Evolutionary conservation across 768 basidiomycete genomes (phyloP), one percentile per base, ranked within the genome.

Genomic region (Rhodotorula taiwanensis): DNA sequence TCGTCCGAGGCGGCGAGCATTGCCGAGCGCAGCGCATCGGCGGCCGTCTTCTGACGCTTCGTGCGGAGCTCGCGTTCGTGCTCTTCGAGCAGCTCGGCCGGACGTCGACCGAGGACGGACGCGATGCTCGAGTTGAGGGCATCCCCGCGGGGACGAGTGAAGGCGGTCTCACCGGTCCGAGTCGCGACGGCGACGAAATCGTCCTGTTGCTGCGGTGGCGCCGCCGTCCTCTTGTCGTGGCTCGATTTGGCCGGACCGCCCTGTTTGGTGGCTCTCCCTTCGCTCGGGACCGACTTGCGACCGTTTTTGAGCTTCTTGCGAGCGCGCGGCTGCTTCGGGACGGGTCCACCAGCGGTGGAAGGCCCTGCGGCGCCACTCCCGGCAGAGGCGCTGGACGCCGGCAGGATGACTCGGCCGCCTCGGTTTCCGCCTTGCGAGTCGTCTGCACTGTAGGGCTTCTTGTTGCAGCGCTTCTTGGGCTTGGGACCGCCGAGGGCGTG

Each of bases 31-130:
- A 48, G 3, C 27, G 11, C 21, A 5, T 39, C 52, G 7, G 52
- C 52, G n/a, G 25, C 23, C 16, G 14, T 14, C 51, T 52, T 52
- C 51, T 52, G 51, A 9, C 55, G n/a, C 33, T 48, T 48, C 27
- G 47, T 36, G 18, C 34, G 18, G 34, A 16, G 6, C 25, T 49
- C 47, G 34, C 47, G 25, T 25, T 45, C 45, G 25, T 34, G 47
- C 45, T 48, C 9, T 25, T 34, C 13, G 45, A 27, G 25, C 4
- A 21, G 18, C 2, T 49, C 47, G 47, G 55, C 25, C 5, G 36
- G 33, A 5, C 45, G 25, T 13, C 10, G 16, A 14, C 25, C 34
- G 27, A 49, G 20, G 36, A 57, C n/a, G 15, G 55, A 36, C 9
- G 45, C 16, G 55, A 39, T 36, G 47, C 31, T 36, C 5, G 18